A percentile compares a stretch with the other conserved stretches of the same genome.
These are phyloP conservation scores for Sphaerobolus stellatus DNA, from an alignment of 1,284 basidiomycete species.

Conservation along the genomic window DNA sequence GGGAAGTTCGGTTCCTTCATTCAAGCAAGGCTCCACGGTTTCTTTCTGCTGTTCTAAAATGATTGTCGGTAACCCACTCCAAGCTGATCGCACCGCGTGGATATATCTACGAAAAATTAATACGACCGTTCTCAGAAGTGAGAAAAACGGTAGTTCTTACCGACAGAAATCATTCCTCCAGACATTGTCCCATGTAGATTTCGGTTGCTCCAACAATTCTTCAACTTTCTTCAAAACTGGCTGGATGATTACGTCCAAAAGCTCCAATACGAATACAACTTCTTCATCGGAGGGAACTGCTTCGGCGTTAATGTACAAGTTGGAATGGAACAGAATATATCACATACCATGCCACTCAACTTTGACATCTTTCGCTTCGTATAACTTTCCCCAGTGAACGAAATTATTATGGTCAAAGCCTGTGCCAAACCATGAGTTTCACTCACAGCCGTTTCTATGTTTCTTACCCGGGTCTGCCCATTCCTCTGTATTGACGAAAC, in stretches of 20 bases:
- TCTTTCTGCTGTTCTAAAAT: conserved; percentile 60
- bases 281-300: conserved; percentile 72
- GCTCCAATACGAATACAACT: conserved; percentile 78
- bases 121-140: no score
- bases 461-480: conserved; percentile 73
- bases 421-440: conserved; percentile 27
- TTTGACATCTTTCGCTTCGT: conserved; percentile 76
- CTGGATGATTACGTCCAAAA: conserved; percentile 68
- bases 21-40: conserved; percentile 54
- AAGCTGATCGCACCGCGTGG: conserved; percentile 62
- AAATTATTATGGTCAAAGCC: conserved; percentile 76
- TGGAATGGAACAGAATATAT: not conserved
- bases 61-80: conserved; percentile 72
- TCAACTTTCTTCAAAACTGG: conserved; percentile 75
- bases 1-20: conserved; percentile 61
- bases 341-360: conserved; percentile 85
- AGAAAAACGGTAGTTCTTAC: no score
- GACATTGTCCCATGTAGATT: conserved; percentile 60
- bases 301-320: not conserved
- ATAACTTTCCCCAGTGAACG: conserved; percentile 82
- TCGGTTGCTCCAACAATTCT: conserved; percentile 52
- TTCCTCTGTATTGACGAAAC: conserved; percentile 82
- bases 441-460: conserved; percentile 1
- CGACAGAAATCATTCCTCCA: conserved; percentile 95
- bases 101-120: conserved; percentile 57